Evolutionary conservation across 1,284 basidiomycete species (phyloP), one percentile per base, ranked within the genome.

Genomic region (Trichosporon inkin): DNA sequence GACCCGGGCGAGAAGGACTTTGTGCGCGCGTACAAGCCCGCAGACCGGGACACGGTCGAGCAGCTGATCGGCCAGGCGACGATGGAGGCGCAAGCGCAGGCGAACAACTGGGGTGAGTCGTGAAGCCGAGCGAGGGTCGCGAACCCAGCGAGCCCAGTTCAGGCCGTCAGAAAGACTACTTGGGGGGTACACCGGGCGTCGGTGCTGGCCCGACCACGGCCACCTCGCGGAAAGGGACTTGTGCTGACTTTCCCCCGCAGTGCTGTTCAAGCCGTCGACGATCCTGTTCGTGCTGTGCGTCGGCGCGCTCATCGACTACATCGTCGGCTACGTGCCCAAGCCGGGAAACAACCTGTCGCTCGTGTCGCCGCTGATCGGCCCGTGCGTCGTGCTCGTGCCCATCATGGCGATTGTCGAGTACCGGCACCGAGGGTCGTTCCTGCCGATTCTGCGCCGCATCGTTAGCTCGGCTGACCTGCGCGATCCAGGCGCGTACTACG

Each of bases 61-160:
- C 88, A 89, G 75, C 81, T 83, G 63, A 77, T 90, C 17, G 86
- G 85, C 32, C 86, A 88, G 70, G 80, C 84, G 8, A 80, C 82
- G 52, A 86, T 91, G 84, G 87, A 89, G 69, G 80, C 82, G 19
- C 81, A 91, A 35, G 85, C 87, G 6, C 76, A 80, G 11, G 88
- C 88, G 22, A 92, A 92, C 71, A 80, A 78, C 61, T 79, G 78
- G 74, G 79, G 89, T 88, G 65, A 49, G 80, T 74, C 0, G n/a
- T 7, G 10, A 11, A 10, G 24, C 17, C 10, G 34, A 53, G 35
- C 44, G 20, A 22, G 44, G 28, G 38, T 4, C 19, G 14, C 38
- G 36, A 17, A 28, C 14, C 14, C n/a, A 10, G 40, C 40, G 40
- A 44, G 28, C 24, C 10, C 17, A 44, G 19, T 10, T 17, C 40